phyloP scores from a whole-genome alignment of 1,284 basidiomycete genomes.

The Malassezia vespertilionis region DNA sequence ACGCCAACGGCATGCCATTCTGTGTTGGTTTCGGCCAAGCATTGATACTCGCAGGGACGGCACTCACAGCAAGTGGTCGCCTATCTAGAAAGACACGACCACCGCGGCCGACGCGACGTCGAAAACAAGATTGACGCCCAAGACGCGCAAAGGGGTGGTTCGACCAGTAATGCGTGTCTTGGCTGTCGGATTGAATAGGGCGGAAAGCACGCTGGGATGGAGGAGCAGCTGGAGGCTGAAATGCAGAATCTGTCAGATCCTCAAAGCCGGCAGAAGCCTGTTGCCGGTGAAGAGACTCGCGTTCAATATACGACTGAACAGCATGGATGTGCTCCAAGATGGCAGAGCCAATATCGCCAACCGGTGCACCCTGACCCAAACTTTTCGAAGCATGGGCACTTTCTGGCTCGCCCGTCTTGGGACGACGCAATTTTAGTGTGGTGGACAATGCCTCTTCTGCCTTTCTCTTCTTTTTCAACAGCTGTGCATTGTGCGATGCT shows the following conservation, averaged over 20 bases:
- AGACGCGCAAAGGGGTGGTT: slow-evolving; percentile 22
- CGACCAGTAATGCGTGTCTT: slow-evolving; percentile 17
- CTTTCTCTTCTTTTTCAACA: slow-evolving; percentile 40
- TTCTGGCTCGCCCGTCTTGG: slow-evolving; percentile 23
- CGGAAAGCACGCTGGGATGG: slow-evolving; percentile 34
- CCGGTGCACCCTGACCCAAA: slow-evolving; percentile 49
- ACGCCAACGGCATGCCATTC: slow-evolving; percentile 4
- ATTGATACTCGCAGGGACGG: slow-evolving; percentile 34
- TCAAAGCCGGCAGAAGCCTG: slow-evolving; percentile 41
- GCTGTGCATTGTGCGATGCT: slow-evolving; percentile 16
- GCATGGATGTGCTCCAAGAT: slow-evolving; percentile 40
- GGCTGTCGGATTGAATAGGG: slow-evolving; percentile 35
- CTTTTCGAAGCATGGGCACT: slow-evolving; percentile 17
- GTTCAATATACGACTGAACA: slow-evolving; percentile 43
- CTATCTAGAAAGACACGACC: slow-evolving; percentile 44
- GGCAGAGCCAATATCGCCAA: slow-evolving; percentile 54
- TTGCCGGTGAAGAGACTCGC: slow-evolving; percentile 32
- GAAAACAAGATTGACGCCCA: slow-evolving; percentile 44
- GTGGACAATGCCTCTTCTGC: slow-evolving; percentile 26
- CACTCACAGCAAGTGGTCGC: slow-evolving; percentile 34
- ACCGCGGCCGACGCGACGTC: slow-evolving; percentile 40
- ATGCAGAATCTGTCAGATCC: slow-evolving; percentile 41
- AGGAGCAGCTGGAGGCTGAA: slow-evolving; percentile 34
- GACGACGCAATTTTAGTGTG: slow-evolving; percentile 28
- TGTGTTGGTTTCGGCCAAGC: slow-evolving; percentile 30